Conservation (phyloP, 129 eudicot genomes). For the Daucus carota region DNA sequence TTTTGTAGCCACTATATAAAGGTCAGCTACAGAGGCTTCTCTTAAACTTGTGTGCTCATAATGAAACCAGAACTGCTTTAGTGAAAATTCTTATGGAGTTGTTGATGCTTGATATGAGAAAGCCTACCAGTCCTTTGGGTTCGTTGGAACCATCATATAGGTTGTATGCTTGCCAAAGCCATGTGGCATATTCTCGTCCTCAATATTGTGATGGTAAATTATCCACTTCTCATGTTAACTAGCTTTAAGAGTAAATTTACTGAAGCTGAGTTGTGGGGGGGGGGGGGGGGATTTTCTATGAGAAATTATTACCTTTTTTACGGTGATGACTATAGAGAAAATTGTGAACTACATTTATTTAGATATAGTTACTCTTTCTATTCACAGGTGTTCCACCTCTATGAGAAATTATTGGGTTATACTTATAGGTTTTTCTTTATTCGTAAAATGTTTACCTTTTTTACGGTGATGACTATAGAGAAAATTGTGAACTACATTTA, state of each 20-base stretch:
- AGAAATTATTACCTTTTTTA: background rate
- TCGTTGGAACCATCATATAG: slow-evolving; percentile 70
- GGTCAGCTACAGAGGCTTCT: slow-evolving; percentile 89
- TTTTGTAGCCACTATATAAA: slow-evolving; percentile 77
- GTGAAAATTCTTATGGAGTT: slow-evolving; percentile 81
- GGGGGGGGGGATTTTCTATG: background rate
- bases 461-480: background rate
- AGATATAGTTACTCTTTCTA: background rate
- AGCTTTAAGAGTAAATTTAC: background rate
- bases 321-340: background rate
- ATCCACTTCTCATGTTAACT: background rate
- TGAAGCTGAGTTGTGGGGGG: background rate
- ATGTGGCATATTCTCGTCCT: slow-evolving; percentile 93
- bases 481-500: background rate
- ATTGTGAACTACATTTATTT: background rate
- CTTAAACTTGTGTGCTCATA: slow-evolving; percentile 79
- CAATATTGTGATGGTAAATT: slow-evolving; percentile 71
- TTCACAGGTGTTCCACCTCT: slow-evolving; percentile 82
- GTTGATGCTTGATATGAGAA: slow-evolving; percentile 69
- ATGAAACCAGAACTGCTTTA: slow-evolving; percentile 58
- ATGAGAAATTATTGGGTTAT: no score
- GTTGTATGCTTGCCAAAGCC: slow-evolving; percentile 77
- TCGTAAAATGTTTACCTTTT: background rate
- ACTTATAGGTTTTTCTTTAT: background rate
- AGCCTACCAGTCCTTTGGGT: slow-evolving; percentile 34